Evolutionary conservation across 2,329 filamentous ascomycete genomes (phyloP).

Genomic region (Penicillium rolfsii): DNA sequence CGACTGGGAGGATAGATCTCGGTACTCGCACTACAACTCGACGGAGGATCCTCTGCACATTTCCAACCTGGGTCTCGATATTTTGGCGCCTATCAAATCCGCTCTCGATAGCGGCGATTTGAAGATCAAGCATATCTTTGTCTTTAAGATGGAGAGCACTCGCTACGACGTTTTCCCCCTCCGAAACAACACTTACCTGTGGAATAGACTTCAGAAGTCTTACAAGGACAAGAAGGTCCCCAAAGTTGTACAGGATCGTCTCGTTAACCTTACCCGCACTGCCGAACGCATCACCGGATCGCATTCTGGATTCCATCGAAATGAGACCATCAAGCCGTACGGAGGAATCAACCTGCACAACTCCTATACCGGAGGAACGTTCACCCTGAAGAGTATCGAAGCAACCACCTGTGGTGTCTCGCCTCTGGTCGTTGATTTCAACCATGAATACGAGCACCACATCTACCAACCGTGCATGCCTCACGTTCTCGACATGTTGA

Average conservation of each 20-base stretch:
- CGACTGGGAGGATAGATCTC: slow-evolving; percentile 25
- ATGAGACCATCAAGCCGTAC: slow-evolving; percentile 28
- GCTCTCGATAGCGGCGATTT: slow-evolving; percentile 29
- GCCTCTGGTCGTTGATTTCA: slow-evolving; percentile 48
- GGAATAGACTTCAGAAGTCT: slow-evolving; percentile 41
- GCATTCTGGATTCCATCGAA: slow-evolving; percentile 22
- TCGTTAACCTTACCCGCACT: slow-evolving; percentile 32
- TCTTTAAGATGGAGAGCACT: slow-evolving; percentile 50
- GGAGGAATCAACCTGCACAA: slow-evolving; percentile 48
- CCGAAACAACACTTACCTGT: slow-evolving; percentile 41
- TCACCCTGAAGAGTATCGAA: slow-evolving; percentile 50
- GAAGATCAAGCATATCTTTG: slow-evolving; percentile 47
- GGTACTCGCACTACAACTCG: slow-evolving; percentile 38
- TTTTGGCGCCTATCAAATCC: slow-evolving; percentile 29
- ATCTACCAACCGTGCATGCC: slow-evolving; percentile 51
- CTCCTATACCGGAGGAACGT: slow-evolving; percentile 48
- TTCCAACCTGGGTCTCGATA: slow-evolving; percentile 40
- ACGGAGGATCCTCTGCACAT: slow-evolving; percentile 45
- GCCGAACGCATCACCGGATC: slow-evolving; percentile 32
- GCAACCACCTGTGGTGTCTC: slow-evolving; percentile 47
- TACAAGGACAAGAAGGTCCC: slow-evolving; percentile 41
- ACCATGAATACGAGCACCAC: slow-evolving; percentile 45
- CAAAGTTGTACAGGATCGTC: slow-evolving; percentile 26
- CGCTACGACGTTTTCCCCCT: slow-evolving; percentile 52
- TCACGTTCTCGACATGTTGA: slow-evolving; percentile 33